These are phyloP conservation scores for Suillus subaureus DNA, from an alignment of 768 basidiomycete genomes.

Conservation along the genomic window DNA sequence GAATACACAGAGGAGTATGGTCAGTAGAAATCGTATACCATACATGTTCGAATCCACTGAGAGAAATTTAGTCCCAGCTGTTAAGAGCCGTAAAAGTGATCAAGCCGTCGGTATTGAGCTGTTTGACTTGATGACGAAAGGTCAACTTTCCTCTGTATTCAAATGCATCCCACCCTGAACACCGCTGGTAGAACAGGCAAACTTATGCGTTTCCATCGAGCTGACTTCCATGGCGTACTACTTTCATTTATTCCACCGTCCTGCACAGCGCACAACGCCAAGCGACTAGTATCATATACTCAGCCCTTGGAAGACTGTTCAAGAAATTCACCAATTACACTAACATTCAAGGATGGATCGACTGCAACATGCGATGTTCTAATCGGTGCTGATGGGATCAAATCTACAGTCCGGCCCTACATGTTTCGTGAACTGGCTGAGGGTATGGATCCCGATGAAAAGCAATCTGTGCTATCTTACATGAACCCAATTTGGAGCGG, in stretches of 20 bases:
- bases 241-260: conserved; percentile 49
- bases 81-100: conserved; percentile 65
- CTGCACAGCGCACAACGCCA: conserved; percentile 52
- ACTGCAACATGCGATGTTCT: conserved; percentile 63
- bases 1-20: conserved; percentile 24
- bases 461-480: conserved; percentile 42
- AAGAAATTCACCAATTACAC: conserved; percentile 34
- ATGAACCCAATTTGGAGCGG: conserved; percentile 64
- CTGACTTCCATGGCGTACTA: conserved; percentile 65
- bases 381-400: conserved; percentile 68
- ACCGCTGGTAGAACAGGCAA: conserved; percentile 37
- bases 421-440: conserved; percentile 36
- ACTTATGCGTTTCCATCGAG: conserved; percentile 59
- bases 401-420: conserved; percentile 48
- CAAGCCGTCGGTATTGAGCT: conserved; percentile 55
- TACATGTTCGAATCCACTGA: background rate
- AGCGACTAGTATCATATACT: conserved; percentile 59
- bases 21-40: conserved; percentile 9
- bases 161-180: background rate
- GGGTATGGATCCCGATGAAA: conserved; percentile 42
- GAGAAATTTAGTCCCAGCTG: conserved; percentile 44
- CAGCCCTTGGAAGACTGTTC: conserved; percentile 38
- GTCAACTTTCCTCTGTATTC: conserved; percentile 34
- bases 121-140: conserved; percentile 58
- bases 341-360: conserved; percentile 66